phyloP scores from a whole-genome alignment of 1,284 basidiomycete species.

The Cutaneotrichosporon dermatis region DNA sequence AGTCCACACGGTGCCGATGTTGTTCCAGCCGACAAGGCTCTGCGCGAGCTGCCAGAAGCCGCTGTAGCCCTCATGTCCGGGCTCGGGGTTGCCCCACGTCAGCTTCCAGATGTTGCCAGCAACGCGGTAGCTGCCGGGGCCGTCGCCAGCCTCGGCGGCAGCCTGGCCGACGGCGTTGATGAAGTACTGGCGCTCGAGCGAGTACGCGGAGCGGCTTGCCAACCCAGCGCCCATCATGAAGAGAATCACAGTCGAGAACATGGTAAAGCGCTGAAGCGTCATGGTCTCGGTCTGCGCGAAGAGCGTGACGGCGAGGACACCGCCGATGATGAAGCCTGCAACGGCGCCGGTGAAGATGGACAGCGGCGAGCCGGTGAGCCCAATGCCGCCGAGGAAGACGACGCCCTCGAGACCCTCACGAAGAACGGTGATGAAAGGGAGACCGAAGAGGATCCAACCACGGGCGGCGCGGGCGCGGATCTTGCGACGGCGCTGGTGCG shows the following conservation, averaged over 20 bases:
- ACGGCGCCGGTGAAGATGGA: slow-evolving; percentile 68
- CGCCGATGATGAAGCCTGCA: slow-evolving; percentile 58
- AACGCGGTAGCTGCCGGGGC: slow-evolving; percentile 74
- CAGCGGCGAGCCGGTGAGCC: slow-evolving; percentile 26
- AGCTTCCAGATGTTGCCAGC: slow-evolving; percentile 79
- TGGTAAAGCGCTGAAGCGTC: slow-evolving; percentile 66
- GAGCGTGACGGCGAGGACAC: slow-evolving; percentile 54
- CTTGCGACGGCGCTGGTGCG: slow-evolving; percentile 3
- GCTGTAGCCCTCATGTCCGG: slow-evolving; percentile 53
- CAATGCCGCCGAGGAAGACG: slow-evolving; percentile 77
- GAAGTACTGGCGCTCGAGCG: slow-evolving; percentile 64
- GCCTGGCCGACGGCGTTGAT: slow-evolving; percentile 62
- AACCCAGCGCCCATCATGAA: slow-evolving; percentile 83
- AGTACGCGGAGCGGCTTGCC: slow-evolving; percentile 66
- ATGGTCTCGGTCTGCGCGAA: slow-evolving; percentile 29
- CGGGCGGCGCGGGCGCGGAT: slow-evolving; percentile 18
- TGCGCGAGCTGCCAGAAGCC: slow-evolving; percentile 26
- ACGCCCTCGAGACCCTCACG: slow-evolving; percentile 88
- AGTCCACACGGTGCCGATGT: slow-evolving; percentile 56
- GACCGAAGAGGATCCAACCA: slow-evolving; percentile 63
- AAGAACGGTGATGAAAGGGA: slow-evolving; percentile 80
- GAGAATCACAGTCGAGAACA: slow-evolving; percentile 76
- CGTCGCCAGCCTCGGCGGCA: slow-evolving; percentile 70
- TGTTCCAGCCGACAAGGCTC: slow-evolving; percentile 41
- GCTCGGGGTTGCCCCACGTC: slow-evolving; percentile 67